Base-by-base conservation (phyloP, 345 rosid species). In the Eucalyptus victrix region DNA sequence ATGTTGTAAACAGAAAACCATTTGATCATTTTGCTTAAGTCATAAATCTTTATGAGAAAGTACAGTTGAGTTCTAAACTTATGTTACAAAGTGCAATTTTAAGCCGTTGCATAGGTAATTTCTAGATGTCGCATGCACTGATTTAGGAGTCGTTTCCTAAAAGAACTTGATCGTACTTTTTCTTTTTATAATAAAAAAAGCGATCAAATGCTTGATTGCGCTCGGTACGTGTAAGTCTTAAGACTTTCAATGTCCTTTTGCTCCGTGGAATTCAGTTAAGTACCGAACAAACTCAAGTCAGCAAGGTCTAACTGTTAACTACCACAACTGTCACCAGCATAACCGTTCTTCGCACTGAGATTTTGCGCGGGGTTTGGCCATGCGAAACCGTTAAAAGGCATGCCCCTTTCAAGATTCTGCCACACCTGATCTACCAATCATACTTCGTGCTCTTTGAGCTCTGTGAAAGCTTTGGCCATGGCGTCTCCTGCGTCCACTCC, bases 401-500 rank as follows among this genome's bases (percentile, higher is more conserved):
- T 9, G 16, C 47, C 83, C 83, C 47, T 37, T 37, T 76, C 83
- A 21, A 40, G 47, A 76, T 40, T 76, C 47, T 9, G 30, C 42
- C 83, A 40, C 83, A 37, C 47, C 28, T 44, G 28, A 40, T 76
- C 26, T 2, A 21, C 83, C 15, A 26, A 40, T 53, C 62, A 11
- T 32, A 50, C 44, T 51, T 32, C 88, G 17, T 1, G 0, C 5
- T 37, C 9, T 76, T 40, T 23, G 47, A 37, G 83, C 83, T 76
- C 83, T 40, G 83, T 21, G 83, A 21, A 40, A 76, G 47, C 15
- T 44, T 76, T 42, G 34, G 24, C 90, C 87, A 97, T 97, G 99
- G 97, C 97, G 42, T 89, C 95, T 47, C 96, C 95, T 91, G 97
- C 97, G 90, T 91, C 98, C 92, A 89, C 92, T 88, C 97, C 99